Evolutionary conservation across 768 basidiomycete species (phyloP).

Genomic region (Tylopilus rubrobrunneus): DNA sequence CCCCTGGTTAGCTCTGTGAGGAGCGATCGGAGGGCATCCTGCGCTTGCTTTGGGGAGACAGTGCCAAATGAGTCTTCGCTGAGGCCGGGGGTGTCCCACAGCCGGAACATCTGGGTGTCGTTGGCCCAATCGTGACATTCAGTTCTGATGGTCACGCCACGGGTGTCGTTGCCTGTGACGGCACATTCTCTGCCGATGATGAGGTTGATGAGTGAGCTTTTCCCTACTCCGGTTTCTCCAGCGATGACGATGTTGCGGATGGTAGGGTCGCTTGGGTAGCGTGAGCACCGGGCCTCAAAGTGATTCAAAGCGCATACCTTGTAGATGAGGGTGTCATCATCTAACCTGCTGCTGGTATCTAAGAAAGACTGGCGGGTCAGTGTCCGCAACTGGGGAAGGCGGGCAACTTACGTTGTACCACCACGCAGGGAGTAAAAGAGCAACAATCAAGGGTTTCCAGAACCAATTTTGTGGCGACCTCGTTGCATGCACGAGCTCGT

Average conservation of each 20-base stretch:
- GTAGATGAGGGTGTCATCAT: slow-evolving; percentile 6
- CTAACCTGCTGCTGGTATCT: slow-evolving; percentile 1
- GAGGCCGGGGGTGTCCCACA: slow-evolving; percentile 34
- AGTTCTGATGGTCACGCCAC: slow-evolving; percentile 22
- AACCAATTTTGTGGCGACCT: slow-evolving; percentile 10
- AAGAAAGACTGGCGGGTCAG: not conserved
- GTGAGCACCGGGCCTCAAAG: slow-evolving; percentile 4
- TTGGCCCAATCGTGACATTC: slow-evolving; percentile 16
- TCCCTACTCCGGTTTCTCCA: slow-evolving; percentile 30
- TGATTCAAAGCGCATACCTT: slow-evolving; percentile 1
- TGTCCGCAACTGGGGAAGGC: not conserved
- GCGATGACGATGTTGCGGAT: slow-evolving; percentile 27
- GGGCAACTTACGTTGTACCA: slow-evolving; percentile 2
- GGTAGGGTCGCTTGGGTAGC: slow-evolving; percentile 5
- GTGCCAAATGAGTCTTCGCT: slow-evolving; percentile 25
- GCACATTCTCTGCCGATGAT: slow-evolving; percentile 22
- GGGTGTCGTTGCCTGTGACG: slow-evolving; percentile 18
- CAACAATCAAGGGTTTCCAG: slow-evolving; percentile 7
- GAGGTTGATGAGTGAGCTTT: slow-evolving; percentile 31
- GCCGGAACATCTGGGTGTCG: slow-evolving; percentile 18
- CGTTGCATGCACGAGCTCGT: slow-evolving; percentile 19
- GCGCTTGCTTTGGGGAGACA: slow-evolving; percentile 20
- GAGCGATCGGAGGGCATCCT: slow-evolving; percentile 25
- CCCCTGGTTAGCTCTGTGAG: slow-evolving; percentile 19
- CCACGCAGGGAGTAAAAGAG: not conserved